Percentiles rank a stretch among this genome's conserved stretches.
Conservation (phyloP, 75 land plant genomes). For the Picea sitchensis region DNA sequence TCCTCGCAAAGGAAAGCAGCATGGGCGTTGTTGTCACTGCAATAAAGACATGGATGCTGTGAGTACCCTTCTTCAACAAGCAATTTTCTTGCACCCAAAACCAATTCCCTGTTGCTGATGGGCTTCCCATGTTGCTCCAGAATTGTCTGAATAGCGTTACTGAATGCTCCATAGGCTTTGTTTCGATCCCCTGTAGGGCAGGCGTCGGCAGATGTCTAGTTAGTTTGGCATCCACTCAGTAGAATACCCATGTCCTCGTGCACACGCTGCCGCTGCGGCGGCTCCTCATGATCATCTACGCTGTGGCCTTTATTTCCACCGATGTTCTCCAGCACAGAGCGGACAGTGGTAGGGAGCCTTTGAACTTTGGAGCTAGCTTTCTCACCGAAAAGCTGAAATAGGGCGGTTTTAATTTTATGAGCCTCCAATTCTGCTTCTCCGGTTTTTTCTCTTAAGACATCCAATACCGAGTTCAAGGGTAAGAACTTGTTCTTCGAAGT, state of each 20-base stretch:
- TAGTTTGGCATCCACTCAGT: too few species aligned
- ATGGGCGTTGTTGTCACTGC: conserved; percentile 57
- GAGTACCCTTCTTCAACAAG: conserved; percentile 53
- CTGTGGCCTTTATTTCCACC: too few species aligned
- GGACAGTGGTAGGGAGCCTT: too few species aligned
- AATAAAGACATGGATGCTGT: conserved; percentile 88
- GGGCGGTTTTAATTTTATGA: not conserved
- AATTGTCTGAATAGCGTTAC: too few species aligned
- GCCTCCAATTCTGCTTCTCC: not conserved
- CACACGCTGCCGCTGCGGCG: too few species aligned
- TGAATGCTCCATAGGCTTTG: too few species aligned
- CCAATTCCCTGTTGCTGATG: conserved; percentile 58
- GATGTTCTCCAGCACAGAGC: too few species aligned
- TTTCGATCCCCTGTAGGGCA: too few species aligned
- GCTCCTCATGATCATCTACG: too few species aligned
- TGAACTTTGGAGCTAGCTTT: not conserved
- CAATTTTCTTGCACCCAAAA: conserved; percentile 44
- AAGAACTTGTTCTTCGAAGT: not conserved
- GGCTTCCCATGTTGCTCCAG: not conserved
- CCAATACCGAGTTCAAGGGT: not conserved
- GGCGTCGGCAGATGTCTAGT: too few species aligned
- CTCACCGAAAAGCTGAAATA: not conserved
- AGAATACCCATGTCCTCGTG: too few species aligned
- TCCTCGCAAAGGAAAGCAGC: conserved; percentile 37
- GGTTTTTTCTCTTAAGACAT: not conserved